Evolutionary conservation across 2,329 filamentous ascomycete species (phyloP), one percentile per base, ranked within the genome.

Genomic region (Epichloe brachyelytri): DNA sequence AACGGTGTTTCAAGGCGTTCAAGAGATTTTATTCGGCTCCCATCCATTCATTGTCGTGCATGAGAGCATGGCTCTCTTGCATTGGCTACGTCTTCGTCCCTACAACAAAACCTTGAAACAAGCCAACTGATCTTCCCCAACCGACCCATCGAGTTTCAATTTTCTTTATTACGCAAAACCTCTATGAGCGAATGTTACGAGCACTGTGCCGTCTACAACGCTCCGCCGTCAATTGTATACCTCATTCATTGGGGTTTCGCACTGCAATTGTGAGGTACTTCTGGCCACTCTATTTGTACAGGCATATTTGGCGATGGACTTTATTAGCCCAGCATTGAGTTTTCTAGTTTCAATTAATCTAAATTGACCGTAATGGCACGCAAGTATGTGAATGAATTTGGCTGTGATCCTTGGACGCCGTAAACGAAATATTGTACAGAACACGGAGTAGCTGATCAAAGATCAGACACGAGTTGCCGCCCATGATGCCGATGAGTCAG

Each of bases 281-380:
- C 3, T 19, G 48, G 19, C 22, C 19, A 46, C 38, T 55, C 59
- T 63, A 34, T 38, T 45, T 65, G 60, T 61, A 66, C 58, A 61
- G 62, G 62, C 65, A 67, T 64, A 62, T 61, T 60, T 61, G 62
- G 61, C 59, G 54, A 57, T 53, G 48, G 56, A 55, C 53, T 52
- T 58, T 51, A 43, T 51, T 53, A 51, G 53, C 49, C 54, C 48
- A 59, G 58, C 60, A 61, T 61, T 51, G 48, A 52, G 41, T 55
- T 59, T 55, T 52, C 52, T 57, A 51, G 52, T 50, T 50, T 38
- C 39, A 53, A 52, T 52, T 48, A 49, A 47, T 55, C 41, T 51
- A 53, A 37, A 33, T 14, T 44, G 49, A 14, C 26, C 19, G 36
- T 33, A 26, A n/a, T 15, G 43, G 40, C 17, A 12, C 10, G 22